Evolutionary conservation across 257 asterid species (phyloP), one percentile per base, ranked within the genome.

Genomic region (Ballota nigra): DNA sequence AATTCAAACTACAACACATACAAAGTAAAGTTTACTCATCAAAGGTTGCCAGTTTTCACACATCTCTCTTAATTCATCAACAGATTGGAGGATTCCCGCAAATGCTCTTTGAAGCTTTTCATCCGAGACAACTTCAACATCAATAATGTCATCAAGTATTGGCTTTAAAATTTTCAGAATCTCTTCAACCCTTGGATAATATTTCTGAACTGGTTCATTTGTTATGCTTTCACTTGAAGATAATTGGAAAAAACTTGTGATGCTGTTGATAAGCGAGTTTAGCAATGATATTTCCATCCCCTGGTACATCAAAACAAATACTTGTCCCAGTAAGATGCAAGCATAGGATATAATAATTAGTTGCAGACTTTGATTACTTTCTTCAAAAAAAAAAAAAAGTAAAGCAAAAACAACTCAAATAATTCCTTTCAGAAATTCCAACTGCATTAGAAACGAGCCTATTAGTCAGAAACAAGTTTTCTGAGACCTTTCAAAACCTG

Each of bases 1-100:
- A 12, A 47, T 55, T 52, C 23, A 10, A 47, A 69, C 23, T 57
- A 19, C 38, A 57, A 71, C 74, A 86, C 97, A 4, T 86, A 92
- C 97, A 82, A 87, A 89, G 85, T 86, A 87, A 66, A 87, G 73
- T 87, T 89, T 92, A 81, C 96, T 92, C 96, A 84, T 89, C 77
- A 92, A 73, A 56, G 89, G 86, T 57, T 85, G 87, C 91, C 91
- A 86, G 75, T 67, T 83, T 60, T 82, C 90, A 70, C 86, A 87
- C 49, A 83, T 82, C 67, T 87, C 89, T 74, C 80, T 84, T 77
- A 88, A 75, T 49, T 87, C 95, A 72, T 85, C 89, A 73, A 87
- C 85, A 67, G 80, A 83, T 49, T 81, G 92, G 74, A 75, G 75
- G 56, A 87, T 85, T 68, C 83, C 88, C 24, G 78, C 61, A 63